These are phyloP conservation scores for Pyrus betulifolia DNA, from an alignment of 306 rosid species.

Conservation along the genomic window DNA sequence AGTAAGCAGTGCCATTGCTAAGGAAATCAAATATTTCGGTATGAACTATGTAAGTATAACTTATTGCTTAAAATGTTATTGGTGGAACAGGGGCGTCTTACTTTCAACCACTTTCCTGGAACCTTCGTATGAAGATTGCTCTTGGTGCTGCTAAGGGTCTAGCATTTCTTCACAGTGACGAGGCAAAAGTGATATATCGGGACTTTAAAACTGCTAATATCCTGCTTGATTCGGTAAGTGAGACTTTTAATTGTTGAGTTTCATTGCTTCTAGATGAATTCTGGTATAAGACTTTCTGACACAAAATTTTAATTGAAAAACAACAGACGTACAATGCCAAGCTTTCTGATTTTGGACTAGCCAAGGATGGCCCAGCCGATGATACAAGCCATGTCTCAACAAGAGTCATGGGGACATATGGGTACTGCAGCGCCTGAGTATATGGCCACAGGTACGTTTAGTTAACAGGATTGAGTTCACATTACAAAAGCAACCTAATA, in stretches of 20 bases:
- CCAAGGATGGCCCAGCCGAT: slow-evolving; percentile 88
- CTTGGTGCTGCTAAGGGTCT: slow-evolving; percentile 91
- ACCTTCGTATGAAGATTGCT: slow-evolving; percentile 71
- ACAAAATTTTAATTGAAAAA: slow-evolving; percentile 3
- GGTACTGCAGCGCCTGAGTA: slow-evolving; percentile 98
- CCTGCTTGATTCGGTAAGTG: slow-evolving; percentile 66
- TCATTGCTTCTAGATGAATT: background rate
- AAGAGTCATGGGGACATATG: slow-evolving; percentile 93
- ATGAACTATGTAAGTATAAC: background rate
- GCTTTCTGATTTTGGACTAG: slow-evolving; percentile 96
- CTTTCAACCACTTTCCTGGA: slow-evolving; percentile 91
- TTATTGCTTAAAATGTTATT: slow-evolving; percentile 2
- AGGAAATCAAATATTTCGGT: background rate
- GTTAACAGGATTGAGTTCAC: background rate
- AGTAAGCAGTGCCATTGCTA: background rate
- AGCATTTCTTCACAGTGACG: slow-evolving; percentile 89
- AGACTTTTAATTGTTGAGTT: slow-evolving; percentile 4
- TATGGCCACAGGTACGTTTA: slow-evolving; percentile 78
- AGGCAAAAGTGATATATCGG: slow-evolving; percentile 86
- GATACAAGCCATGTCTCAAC: slow-evolving; percentile 91
- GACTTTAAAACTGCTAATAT: slow-evolving; percentile 84
- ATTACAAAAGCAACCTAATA: background rate
- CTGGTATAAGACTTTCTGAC: slow-evolving; percentile 7
- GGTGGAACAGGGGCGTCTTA: slow-evolving; percentile 62
- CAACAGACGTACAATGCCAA: slow-evolving; percentile 66